Conservation (phyloP, 768 basidiomycete genomes). For the Kwoniella dendrophila region DNA sequence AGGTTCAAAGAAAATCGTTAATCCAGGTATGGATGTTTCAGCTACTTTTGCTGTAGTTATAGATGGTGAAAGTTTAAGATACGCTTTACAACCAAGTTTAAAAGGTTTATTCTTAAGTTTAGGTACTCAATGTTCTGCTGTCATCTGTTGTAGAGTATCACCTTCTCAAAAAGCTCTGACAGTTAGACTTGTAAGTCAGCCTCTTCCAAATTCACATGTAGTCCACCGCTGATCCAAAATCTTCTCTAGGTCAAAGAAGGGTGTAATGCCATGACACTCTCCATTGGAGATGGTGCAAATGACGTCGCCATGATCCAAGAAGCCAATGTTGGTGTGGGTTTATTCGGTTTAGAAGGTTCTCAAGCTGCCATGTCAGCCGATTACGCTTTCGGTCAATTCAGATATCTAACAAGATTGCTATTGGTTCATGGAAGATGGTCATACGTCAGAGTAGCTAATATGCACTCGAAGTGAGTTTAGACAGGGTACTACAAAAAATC, state of each 20-base stretch:
- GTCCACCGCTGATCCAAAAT: constrained; percentile 12
- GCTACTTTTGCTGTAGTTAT: constrained; percentile 91
- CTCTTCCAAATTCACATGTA: not conserved
- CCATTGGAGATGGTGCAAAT: constrained; percentile 94
- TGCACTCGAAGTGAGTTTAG: constrained; percentile 60
- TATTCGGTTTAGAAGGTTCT: constrained; percentile 91
- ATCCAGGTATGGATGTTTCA: constrained; percentile 17
- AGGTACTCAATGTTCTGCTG: constrained; percentile 94
- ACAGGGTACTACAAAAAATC: not conserved
- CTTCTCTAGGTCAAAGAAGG: constrained; percentile 82
- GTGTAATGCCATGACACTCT: constrained; percentile 89
- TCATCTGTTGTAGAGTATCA: constrained; percentile 96
- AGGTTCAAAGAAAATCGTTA: constrained; percentile 16
- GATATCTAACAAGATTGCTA: constrained; percentile 85
- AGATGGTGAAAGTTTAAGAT: constrained; percentile 86
- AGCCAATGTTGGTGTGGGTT: constrained; percentile 94
- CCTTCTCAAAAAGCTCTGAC: constrained; percentile 98
- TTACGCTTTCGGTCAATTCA: constrained; percentile 96
- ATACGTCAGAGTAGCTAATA: constrained; percentile 91
- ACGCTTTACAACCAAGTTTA: constrained; percentile 74
- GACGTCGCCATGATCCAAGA: constrained; percentile 99
- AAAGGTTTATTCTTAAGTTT: constrained; percentile 87
- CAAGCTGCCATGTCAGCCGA: constrained; percentile 99
- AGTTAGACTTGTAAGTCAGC: constrained; percentile 73
- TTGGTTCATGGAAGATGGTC: constrained; percentile 97